Conservation (phyloP, 2,329 filamentous ascomycete species). For the Aspergillus calidoustus region DNA sequence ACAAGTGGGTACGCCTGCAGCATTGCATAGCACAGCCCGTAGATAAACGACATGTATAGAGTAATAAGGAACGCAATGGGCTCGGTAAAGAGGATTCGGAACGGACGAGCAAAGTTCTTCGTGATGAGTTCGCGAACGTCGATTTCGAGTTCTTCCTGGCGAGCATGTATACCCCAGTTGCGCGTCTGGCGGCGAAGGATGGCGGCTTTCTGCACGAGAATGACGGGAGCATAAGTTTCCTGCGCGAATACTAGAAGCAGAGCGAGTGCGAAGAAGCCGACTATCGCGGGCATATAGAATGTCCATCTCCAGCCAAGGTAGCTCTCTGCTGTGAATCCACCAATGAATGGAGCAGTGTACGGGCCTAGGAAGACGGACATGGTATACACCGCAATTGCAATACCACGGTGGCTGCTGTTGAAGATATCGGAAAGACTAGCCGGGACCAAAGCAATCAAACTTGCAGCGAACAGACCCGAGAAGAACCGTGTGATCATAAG, state of each 20-base stretch:
- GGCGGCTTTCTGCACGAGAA: slow-evolving; percentile 25
- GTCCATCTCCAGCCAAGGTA: slow-evolving; percentile 56
- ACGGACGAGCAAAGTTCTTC: slow-evolving; percentile 29
- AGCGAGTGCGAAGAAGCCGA: slow-evolving; percentile 53
- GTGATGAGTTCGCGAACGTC: slow-evolving; percentile 24
- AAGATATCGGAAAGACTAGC: slow-evolving; percentile 54
- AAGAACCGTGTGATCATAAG: slow-evolving; percentile 50
- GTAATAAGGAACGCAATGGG: slow-evolving; percentile 32
- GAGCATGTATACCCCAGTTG: slow-evolving; percentile 30
- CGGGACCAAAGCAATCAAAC: slow-evolving; percentile 45
- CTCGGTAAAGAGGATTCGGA: slow-evolving; percentile 28
- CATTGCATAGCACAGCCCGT: slow-evolving; percentile 27
- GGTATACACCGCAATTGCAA: slow-evolving; percentile 51
- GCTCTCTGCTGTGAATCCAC: slow-evolving; percentile 53
- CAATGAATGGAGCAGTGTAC: slow-evolving; percentile 52
- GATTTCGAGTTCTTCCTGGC: slow-evolving; percentile 29
- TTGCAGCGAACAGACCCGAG: slow-evolving; percentile 48
- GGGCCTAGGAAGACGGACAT: slow-evolving; percentile 54
- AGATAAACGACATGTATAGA: slow-evolving; percentile 32
- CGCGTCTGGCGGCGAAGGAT: slow-evolving; percentile 27
- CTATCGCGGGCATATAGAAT: slow-evolving; percentile 53
- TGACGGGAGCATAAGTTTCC: slow-evolving; percentile 56
- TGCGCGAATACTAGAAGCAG: slow-evolving; percentile 47
- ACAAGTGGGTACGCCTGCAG: slow-evolving; percentile 29
- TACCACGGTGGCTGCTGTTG: slow-evolving; percentile 46